Evolutionary conservation across 179 eudicot genomes (phyloP).

Genomic region (Pouteria campechiana): DNA sequence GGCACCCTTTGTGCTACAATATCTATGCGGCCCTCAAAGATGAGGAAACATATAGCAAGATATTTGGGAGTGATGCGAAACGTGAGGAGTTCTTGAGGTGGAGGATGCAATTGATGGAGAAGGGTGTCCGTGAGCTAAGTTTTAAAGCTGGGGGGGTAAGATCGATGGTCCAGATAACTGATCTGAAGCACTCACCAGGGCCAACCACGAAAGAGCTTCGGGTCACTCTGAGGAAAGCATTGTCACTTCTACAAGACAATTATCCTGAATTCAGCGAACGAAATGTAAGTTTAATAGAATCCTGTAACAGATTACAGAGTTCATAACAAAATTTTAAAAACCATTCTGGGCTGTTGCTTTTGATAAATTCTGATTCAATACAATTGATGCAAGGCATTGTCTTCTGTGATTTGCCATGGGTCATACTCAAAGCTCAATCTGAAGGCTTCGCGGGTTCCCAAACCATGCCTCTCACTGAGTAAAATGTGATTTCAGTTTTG

Average conservation of each 20-base stretch:
- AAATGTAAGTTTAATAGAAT: slow-evolving; percentile 28
- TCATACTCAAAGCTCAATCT: too few relatives aligned
- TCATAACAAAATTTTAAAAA: too few relatives aligned
- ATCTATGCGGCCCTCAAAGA: slow-evolving; percentile 33
- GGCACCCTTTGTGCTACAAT: slow-evolving; percentile 56
- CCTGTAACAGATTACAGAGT: too few relatives aligned
- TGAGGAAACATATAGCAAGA: slow-evolving; percentile 18
- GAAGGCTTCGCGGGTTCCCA: too few relatives aligned
- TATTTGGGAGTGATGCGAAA: slow-evolving; percentile 28
- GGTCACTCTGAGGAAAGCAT: slow-evolving; percentile 29
- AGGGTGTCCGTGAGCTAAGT: slow-evolving; percentile 28
- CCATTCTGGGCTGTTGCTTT: too few relatives aligned
- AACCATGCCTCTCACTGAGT: too few relatives aligned
- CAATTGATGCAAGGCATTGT: too few relatives aligned
- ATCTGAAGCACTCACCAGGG: slow-evolving; percentile 54
- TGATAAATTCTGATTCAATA: too few relatives aligned
- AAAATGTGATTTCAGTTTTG: too few relatives aligned
- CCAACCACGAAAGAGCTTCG: slow-evolving; percentile 40
- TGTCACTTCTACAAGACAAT: slow-evolving; percentile 41
- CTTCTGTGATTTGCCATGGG: too few relatives aligned
- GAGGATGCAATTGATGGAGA: slow-evolving; percentile 63
- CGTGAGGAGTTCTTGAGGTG: slow-evolving; percentile 46
- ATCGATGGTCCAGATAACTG: slow-evolving; percentile 49
- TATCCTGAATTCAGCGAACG: slow-evolving; percentile 67
- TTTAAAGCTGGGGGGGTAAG: slow-evolving; percentile 38